These are phyloP conservation scores for Camellia japonica DNA, from an alignment of 148 eudicot genomes.

Conservation along the genomic window DNA sequence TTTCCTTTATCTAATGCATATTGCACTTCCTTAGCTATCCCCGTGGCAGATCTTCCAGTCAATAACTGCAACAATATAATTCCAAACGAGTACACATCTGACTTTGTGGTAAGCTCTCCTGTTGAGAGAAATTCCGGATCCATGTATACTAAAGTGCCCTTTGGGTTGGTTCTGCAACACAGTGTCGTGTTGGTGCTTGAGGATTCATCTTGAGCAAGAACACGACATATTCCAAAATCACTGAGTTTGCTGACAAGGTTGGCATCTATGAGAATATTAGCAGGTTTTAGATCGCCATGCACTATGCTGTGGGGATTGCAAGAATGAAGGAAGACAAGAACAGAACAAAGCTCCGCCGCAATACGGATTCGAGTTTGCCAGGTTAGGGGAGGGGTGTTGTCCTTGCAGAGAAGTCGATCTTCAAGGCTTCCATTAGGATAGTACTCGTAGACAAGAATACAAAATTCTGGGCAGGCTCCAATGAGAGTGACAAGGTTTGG, in stretches of 20 bases:
- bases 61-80: slow-evolving; percentile 60
- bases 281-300: slow-evolving; percentile 79
- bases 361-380: slow-evolving; percentile 84
- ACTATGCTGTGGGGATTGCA: slow-evolving; percentile 51
- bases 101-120: slow-evolving; percentile 73
- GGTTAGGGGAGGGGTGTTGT: slow-evolving; percentile 69
- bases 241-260: slow-evolving; percentile 63
- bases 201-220: slow-evolving; percentile 37
- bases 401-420: slow-evolving; percentile 73
- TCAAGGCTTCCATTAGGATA: slow-evolving; percentile 89
- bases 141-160: slow-evolving; percentile 69
- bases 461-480: slow-evolving; percentile 77
- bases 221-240: slow-evolving; percentile 67
- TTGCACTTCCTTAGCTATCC: slow-evolving; percentile 65
- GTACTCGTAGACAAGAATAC: slow-evolving; percentile 76
- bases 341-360: slow-evolving; percentile 80
- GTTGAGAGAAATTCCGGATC: slow-evolving; percentile 68
- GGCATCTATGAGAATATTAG: slow-evolving; percentile 64
- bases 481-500: slow-evolving; percentile 80
- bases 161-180: slow-evolving; percentile 51
- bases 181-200: slow-evolving; percentile 36
- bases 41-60: slow-evolving; percentile 66
- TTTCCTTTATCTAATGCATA: slow-evolving; percentile 56
- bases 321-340: slow-evolving; percentile 77
- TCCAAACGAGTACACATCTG: slow-evolving; percentile 87